Conservation (phyloP, 306 rosid genomes). For the Canavalia ensiformis region DNA sequence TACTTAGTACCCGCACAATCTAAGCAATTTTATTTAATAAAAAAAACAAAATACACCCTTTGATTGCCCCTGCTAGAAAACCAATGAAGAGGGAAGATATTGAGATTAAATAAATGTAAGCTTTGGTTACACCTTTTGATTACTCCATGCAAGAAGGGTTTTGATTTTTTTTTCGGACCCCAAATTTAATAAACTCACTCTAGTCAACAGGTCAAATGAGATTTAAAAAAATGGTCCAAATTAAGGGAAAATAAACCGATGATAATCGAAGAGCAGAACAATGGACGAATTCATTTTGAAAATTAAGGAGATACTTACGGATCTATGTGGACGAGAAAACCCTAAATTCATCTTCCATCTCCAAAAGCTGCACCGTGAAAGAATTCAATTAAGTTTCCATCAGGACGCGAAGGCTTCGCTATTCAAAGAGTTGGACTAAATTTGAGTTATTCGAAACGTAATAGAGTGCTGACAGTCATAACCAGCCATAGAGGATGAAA, state of each 20-base stretch:
- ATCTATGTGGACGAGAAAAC: slow-evolving; percentile 42
- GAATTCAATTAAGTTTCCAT: not conserved
- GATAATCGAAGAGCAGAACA: not conserved
- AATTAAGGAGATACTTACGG: slow-evolving; percentile 52
- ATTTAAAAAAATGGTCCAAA: not conserved
- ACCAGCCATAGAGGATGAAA: not conserved
- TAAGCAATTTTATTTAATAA: not conserved
- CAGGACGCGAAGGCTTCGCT: not conserved
- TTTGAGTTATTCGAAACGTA: not conserved
- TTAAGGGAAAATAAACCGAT: not conserved
- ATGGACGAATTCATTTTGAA: not conserved
- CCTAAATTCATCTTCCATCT: slow-evolving; percentile 50
- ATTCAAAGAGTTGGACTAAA: not conserved
- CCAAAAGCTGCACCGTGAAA: not conserved
- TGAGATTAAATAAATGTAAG: not conserved
- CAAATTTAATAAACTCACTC: not conserved
- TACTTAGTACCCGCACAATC: not conserved
- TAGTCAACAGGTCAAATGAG: slow-evolving; percentile 22
- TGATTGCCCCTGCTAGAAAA: not conserved
- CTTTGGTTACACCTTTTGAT: too few relatives aligned
- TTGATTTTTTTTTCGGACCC: not conserved
- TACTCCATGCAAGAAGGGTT: not conserved
- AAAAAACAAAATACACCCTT: not conserved
- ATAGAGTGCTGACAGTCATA: slow-evolving; percentile 7
- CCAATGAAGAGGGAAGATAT: not conserved